Percentiles rank a stretch among this genome's conserved stretches.
These are phyloP conservation scores for Penicillium mononematosum DNA, from an alignment of 495 filamentous ascomycete genomes.

Conservation along the genomic window DNA sequence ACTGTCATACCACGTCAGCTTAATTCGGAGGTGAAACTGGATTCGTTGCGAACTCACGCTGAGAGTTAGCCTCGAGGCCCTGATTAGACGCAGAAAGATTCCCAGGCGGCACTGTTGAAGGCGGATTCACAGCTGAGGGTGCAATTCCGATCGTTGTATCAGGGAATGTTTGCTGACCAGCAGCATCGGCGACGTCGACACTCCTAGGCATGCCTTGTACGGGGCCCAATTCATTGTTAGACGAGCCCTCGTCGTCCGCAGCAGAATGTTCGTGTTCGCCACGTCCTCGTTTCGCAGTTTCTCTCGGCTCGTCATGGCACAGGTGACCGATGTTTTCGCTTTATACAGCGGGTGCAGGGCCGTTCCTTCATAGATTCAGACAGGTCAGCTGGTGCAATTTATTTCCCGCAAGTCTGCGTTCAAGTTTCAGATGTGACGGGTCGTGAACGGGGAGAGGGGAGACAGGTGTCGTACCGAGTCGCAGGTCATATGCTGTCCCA, in stretches of 20 bases:
- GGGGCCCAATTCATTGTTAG: slow-evolving; percentile 45
- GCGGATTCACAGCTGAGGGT: slow-evolving; percentile 33
- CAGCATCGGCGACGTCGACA: slow-evolving; percentile 44
- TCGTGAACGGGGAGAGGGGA: slow-evolving; percentile 36
- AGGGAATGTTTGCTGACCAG: slow-evolving; percentile 41
- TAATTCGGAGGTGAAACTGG: slow-evolving; percentile 12
- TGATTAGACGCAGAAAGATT: slow-evolving; percentile 39
- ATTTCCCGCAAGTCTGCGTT: slow-evolving; percentile 12
- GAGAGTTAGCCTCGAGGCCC: slow-evolving; percentile 57
- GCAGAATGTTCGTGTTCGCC: slow-evolving; percentile 61
- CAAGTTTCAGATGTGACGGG: slow-evolving; percentile 28
- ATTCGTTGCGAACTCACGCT: slow-evolving; percentile 61
- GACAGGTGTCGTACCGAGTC: slow-evolving; percentile 80
- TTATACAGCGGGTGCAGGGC: slow-evolving; percentile 96
- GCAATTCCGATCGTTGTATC: slow-evolving; percentile 39
- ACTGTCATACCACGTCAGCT: slow-evolving; percentile 46
- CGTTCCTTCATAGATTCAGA: slow-evolving; percentile 63
- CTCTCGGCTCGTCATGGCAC: slow-evolving; percentile 95
- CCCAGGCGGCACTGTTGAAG: slow-evolving; percentile 35
- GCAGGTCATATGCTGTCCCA: slow-evolving; percentile 96
- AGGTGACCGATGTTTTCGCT: slow-evolving; percentile 98
- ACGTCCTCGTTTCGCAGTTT: slow-evolving; percentile 72
- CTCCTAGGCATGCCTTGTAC: slow-evolving; percentile 41
- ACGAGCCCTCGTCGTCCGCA: slow-evolving; percentile 57
- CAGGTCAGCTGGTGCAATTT: slow-evolving; percentile 29